Evolutionary conservation across 2,329 filamentous ascomycete genomes (phyloP), one percentile per base, ranked within the genome.

Genomic region (Alternaria sp.): DNA sequence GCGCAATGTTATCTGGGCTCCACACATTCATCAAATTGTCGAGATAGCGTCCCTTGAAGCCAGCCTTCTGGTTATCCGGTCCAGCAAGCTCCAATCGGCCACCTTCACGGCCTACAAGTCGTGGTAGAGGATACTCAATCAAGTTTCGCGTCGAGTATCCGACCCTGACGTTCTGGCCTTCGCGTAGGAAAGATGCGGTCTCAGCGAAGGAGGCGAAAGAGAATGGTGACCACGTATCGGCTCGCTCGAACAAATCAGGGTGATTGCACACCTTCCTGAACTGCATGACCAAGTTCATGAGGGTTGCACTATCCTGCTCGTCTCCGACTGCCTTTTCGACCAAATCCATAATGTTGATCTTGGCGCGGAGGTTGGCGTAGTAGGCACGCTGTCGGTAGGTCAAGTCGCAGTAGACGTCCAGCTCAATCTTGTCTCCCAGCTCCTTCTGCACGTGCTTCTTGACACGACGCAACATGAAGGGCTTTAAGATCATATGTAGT

Each of bases 371-470:
- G 70, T 93, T 97, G 68, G 88, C 86, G 79, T 99, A 99, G 80
- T 96, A 92, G 14, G 93, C 93, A 31, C 95, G 88, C 78, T 99
- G 95, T 67, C 95, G 90, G 78, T 98, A 98, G 0, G 95, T 98
- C 63, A 99, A 86, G 70, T 99, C 90, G 77, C 95, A 99, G 85
- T 94, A 98, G 58, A 99, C 87, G 71, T 99, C 95, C 62, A 92
- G 83, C 78, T 99, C 95, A 59, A 98, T 96, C 87, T 99, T 99
- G 86, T 99, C 95, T 45, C 95, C 95, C 48, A 99, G 87, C 78
- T 99, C 95, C 79, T 98, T 97, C 78, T 99, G 95, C 49, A 99
- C 95, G 77, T 99, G 94, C 82, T 98, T 98, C 88, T 99, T 99
- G 80, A 99, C 92, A 86, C 95, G 94, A 70, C 95, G 92, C 77